phyloP scores from a whole-genome alignment of 2,329 filamentous ascomycete genomes.

The Coniochaeta sp. region DNA sequence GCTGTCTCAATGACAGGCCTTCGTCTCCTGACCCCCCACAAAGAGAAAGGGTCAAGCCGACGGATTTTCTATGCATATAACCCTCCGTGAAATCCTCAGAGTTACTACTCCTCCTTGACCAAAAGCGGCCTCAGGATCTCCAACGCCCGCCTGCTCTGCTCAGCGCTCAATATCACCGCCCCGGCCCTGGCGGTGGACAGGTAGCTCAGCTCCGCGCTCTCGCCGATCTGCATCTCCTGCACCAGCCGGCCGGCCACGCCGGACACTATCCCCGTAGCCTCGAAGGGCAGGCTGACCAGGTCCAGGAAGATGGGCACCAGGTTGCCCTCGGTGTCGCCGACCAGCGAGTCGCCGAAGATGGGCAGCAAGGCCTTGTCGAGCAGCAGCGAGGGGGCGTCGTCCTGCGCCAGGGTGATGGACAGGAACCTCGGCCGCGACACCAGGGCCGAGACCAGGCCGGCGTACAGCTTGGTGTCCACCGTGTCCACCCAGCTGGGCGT shows the following conservation, averaged over 20 bases:
- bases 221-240: conserved; percentile 53
- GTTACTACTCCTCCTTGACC: conserved; percentile 21
- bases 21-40: too few species aligned
- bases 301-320: conserved; percentile 86
- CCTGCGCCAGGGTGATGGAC: conserved; percentile 64
- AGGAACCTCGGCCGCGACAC: conserved; percentile 60
- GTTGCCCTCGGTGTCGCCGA: conserved; percentile 65
- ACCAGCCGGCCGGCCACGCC: conserved; percentile 81
- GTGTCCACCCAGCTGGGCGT: conserved; percentile 46
- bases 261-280: conserved; percentile 91
- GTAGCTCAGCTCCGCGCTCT: conserved; percentile 75
- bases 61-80: too few species aligned
- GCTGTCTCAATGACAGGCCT: too few species aligned
- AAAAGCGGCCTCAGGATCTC: conserved; percentile 55
- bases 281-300: conserved; percentile 69
- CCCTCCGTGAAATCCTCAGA: too few species aligned
- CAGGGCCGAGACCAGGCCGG: conserved; percentile 54
- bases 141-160: conserved; percentile 67
- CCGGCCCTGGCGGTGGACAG: conserved; percentile 82
- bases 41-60: too few species aligned
- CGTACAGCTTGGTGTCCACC: conserved; percentile 56
- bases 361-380: conserved; percentile 60
- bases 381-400: conserved; percentile 66
- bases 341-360: conserved; percentile 64
- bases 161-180: conserved; percentile 75